Evolutionary conservation across 2,329 filamentous ascomycete species (phyloP), one percentile per base, ranked within the genome.

Genomic region (Xylaria sp.): DNA sequence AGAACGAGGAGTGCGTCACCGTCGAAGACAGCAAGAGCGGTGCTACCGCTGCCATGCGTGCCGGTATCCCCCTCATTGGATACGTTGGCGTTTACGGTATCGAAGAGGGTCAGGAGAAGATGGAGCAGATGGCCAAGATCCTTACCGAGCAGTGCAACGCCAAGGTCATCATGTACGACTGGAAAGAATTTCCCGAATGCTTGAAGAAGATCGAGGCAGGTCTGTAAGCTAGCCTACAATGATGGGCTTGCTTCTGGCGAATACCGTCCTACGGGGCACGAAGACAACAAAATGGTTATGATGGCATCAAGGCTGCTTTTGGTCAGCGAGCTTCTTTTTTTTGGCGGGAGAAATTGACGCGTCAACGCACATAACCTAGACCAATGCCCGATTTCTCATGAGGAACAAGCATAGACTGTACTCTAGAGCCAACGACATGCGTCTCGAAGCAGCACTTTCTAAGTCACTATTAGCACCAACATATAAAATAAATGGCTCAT

Each of bases 11-110:
- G 72, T 85, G 81, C 57, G 76, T 91, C 43, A 86, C 88, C 6
- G 79, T 91, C 53, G 88, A 91, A 75, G 88, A 91, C 76, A 87
- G 83, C 76, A 87, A 85, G 77, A 87, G 83, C 56, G 88, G 88
- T 61, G 83, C 86, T 50, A 83, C 84, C 52, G 86, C 86, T 53
- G 88, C 86, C 62, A 84, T 87, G 71, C 79, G 85, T 58, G 88
- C 88, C 18, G 80, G 81, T 26, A 90, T 91, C 62, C 84, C 81
- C n/a, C 80, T 84, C 61, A 86, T 91, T 63, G 88, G 81, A 54
- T 91, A 91, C 72, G 86, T 90, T 39, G 88, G 88, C 50, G 84
- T 84, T 49, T 71, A 71, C 47, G 69, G 69, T 51, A 70, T 71
- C 50, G 69, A 71, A 50, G 74, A 78, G 38, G 77, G 73, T 47